phyloP scores from a whole-genome alignment of 176 grass and related monocot genomes.

The Bolboschoenus planiculmis region DNA sequence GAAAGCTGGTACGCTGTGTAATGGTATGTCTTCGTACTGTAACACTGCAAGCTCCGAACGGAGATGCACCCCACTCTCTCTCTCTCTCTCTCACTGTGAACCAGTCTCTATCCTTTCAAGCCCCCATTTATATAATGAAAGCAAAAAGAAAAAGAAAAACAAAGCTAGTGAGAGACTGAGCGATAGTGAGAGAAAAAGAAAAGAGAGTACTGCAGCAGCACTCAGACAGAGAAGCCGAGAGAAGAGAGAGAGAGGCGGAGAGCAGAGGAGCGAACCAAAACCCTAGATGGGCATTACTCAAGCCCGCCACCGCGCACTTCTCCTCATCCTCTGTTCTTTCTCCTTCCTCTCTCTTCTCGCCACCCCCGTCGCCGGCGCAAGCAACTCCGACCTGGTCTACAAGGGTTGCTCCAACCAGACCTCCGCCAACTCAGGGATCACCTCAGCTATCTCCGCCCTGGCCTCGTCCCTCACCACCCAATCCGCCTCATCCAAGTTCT shows the following conservation, averaged over 20 bases:
- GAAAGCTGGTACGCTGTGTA: neutral
- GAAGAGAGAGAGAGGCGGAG: neutral
- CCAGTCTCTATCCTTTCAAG: neutral
- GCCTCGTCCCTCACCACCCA: slow-evolving; percentile 45
- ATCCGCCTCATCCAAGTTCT: slow-evolving; percentile 64
- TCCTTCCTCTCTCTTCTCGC: slow-evolving; percentile 8
- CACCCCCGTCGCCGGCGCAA: slow-evolving; percentile 27
- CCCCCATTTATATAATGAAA: slow-evolving; percentile 15
- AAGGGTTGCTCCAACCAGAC: slow-evolving; percentile 95
- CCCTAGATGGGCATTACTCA: slow-evolving; percentile 41
- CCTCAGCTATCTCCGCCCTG: slow-evolving; percentile 33
- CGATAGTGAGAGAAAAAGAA: slow-evolving; percentile 7
- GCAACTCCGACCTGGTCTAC: slow-evolving; percentile 72
- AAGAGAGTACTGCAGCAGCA: neutral
- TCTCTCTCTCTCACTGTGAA: neutral
- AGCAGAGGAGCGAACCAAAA: neutral
- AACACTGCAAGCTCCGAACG: neutral
- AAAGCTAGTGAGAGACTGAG: slow-evolving; percentile 9
- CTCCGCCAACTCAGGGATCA: slow-evolving; percentile 29
- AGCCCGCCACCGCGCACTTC: slow-evolving; percentile 15
- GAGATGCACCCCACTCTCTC: too few species aligned
- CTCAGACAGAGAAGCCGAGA: neutral
- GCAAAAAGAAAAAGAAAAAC: slow-evolving; percentile 11
- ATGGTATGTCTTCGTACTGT: neutral
- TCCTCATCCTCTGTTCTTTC: neutral